These are phyloP conservation scores for Penicillium olsonii DNA, from an alignment of 2,329 filamentous ascomycete genomes.

Conservation along the genomic window DNA sequence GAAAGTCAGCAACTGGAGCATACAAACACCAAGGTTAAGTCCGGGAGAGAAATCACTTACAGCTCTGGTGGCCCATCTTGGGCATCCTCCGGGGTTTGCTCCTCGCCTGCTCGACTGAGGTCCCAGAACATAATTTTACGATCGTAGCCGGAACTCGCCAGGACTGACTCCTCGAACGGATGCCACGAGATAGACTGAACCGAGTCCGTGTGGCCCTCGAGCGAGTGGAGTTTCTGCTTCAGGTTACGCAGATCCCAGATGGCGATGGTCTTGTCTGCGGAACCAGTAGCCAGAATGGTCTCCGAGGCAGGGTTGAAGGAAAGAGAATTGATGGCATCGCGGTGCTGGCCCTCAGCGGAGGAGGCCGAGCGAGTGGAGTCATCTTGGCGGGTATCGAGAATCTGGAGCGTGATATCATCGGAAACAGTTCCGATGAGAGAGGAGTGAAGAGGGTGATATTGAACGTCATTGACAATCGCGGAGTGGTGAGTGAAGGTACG, in stretches of 20 bases:
- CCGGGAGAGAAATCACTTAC: conserved; percentile 55
- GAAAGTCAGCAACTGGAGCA: conserved; percentile 9
- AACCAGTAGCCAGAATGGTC: conserved; percentile 86
- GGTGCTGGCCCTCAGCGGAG: conserved; percentile 72
- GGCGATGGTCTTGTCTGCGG: conserved; percentile 90
- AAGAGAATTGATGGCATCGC: conserved; percentile 92
- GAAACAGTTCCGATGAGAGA: conserved; percentile 90
- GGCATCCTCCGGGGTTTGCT: conserved; percentile 90
- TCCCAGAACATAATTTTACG: conserved; percentile 97
- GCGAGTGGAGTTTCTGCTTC: conserved; percentile 82
- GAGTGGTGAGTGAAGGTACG: conserved; percentile 84
- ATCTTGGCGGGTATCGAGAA: conserved; percentile 78
- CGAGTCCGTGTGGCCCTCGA: conserved; percentile 84
- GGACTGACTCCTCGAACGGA: conserved; percentile 81
- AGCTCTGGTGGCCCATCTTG: conserved; percentile 95
- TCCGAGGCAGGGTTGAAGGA: conserved; percentile 94
- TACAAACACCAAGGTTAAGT: neutral
- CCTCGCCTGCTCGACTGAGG: conserved; percentile 84
- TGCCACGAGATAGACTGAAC: conserved; percentile 96
- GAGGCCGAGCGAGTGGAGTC: conserved; percentile 68
- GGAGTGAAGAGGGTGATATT: conserved; percentile 85
- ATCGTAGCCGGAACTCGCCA: conserved; percentile 91
- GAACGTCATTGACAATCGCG: conserved; percentile 93
- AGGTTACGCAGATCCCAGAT: conserved; percentile 94
- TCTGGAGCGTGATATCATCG: conserved; percentile 89